Conservation (phyloP, 2,329 filamentous ascomycete genomes). For the Polytolypa hystricis region DNA sequence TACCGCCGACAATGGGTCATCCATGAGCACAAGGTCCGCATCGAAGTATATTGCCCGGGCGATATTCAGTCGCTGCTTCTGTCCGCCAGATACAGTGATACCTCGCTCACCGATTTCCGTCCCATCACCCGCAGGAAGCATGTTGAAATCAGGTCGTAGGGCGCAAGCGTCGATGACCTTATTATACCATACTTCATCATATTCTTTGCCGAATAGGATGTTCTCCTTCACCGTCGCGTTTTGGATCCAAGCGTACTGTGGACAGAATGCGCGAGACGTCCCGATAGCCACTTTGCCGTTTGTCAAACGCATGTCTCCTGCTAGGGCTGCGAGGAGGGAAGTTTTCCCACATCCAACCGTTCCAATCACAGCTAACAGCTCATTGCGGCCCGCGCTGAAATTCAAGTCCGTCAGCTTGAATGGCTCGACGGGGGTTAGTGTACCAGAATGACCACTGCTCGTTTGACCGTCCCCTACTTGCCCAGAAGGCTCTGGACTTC, state of each 20-base stretch:
- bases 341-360: slow-evolving; percentile 73
- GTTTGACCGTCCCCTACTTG: slow-evolving; percentile 40
- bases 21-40: slow-evolving; percentile 52
- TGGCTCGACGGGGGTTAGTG: slow-evolving; percentile 21
- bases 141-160: slow-evolving; percentile 73
- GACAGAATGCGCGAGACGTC: slow-evolving; percentile 77
- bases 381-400: slow-evolving; percentile 26
- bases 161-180: slow-evolving; percentile 80
- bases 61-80: slow-evolving; percentile 92
- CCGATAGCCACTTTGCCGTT: slow-evolving; percentile 62
- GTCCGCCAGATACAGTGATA: slow-evolving; percentile 88
- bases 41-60: slow-evolving; percentile 63
- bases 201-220: slow-evolving; percentile 75
- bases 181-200: slow-evolving; percentile 68
- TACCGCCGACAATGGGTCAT: slow-evolving; percentile 49
- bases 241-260: slow-evolving; percentile 96
- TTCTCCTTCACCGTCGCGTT: slow-evolving; percentile 81
- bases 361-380: slow-evolving; percentile 29
- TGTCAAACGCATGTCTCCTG: slow-evolving; percentile 87
- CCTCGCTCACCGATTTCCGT: slow-evolving; percentile 94
- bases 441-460: slow-evolving; percentile 34
- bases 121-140: slow-evolving; percentile 77
- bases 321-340: slow-evolving; percentile 76
- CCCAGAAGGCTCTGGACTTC: slow-evolving; percentile 23
- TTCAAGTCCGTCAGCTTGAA: slow-evolving; percentile 31